Evolutionary conservation across 2,329 filamentous ascomycete species (phyloP).

Genomic region (Calonectria pseudoturangicola): DNA sequence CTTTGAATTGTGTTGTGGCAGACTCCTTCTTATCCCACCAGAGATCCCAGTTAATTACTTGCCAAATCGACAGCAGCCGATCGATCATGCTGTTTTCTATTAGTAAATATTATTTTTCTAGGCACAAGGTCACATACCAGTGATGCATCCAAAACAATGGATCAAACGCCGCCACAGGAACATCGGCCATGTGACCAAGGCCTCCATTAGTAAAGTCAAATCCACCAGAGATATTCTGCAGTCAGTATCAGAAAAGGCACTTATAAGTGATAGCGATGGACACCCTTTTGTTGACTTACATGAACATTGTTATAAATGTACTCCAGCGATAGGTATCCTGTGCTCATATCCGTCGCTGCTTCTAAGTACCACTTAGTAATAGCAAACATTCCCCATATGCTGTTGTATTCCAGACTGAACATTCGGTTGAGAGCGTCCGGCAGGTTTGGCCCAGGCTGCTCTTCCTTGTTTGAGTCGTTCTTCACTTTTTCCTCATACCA

Average conservation of each 20-base stretch:
- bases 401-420: slow-evolving; percentile 50
- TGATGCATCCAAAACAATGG: slow-evolving; percentile 80
- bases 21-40: slow-evolving; percentile 36
- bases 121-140: slow-evolving; percentile 48
- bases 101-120: background rate
- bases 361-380: slow-evolving; percentile 30
- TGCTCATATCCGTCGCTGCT: slow-evolving; percentile 4
- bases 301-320: slow-evolving; percentile 64
- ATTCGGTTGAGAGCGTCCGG: slow-evolving; percentile 52
- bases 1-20: background rate
- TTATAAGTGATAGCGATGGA: no score
- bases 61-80: slow-evolving; percentile 39
- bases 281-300: slow-evolving; percentile 28
- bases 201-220: slow-evolving; percentile 53
- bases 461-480: background rate
- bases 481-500: slow-evolving; percentile 6
- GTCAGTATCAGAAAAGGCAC: background rate
- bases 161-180: slow-evolving; percentile 77
- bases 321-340: slow-evolving; percentile 57
- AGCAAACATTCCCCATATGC: slow-evolving; percentile 48
- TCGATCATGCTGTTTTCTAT: slow-evolving; percentile 31
- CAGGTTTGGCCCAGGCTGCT: slow-evolving; percentile 46
- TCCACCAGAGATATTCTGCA: slow-evolving; percentile 30
- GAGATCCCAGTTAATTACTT: slow-evolving; percentile 34
- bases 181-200: slow-evolving; percentile 72